Conservation (phyloP, 306 rosid genomes). For the Sophora flavescens region DNA sequence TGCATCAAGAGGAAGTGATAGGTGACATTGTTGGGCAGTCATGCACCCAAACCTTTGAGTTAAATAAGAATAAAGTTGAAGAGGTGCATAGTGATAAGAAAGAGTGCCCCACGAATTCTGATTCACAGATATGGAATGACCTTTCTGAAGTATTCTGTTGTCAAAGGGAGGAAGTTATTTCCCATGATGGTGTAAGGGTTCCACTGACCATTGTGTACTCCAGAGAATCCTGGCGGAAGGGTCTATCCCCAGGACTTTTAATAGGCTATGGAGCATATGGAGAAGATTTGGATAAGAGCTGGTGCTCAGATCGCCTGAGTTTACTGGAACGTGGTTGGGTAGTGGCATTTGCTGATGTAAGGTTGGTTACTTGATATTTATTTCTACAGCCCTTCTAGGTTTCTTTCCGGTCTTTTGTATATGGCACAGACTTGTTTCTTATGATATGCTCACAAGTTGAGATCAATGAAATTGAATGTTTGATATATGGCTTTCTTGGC, state of each 20-base stretch:
- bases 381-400: constrained; percentile 9
- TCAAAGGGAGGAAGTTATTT: constrained; percentile 74
- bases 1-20: constrained; percentile 86
- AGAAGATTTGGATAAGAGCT: constrained; percentile 82
- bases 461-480: constrained; percentile 24
- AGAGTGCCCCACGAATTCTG: constrained; percentile 44
- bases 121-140: constrained; percentile 68
- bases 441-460: constrained; percentile 16
- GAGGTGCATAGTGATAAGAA: constrained; percentile 41
- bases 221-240: constrained; percentile 66
- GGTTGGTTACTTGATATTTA: constrained; percentile 58
- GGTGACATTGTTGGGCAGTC: constrained; percentile 55
- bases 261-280: constrained; percentile 97
- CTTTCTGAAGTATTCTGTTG: constrained; percentile 70
- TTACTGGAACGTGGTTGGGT: constrained; percentile 95
- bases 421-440: constrained; percentile 11
- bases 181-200: constrained; percentile 72
- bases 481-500: constrained; percentile 10
- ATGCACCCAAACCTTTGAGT: constrained; percentile 38
- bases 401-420: constrained; percentile 18
- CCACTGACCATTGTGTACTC: constrained; percentile 86
- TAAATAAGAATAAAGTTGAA: constrained; percentile 41
- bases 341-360: constrained; percentile 91
- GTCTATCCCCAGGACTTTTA: constrained; percentile 78
- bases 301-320: constrained; percentile 85